Base-by-base conservation (phyloP, 139 green algal genomes). In the Diplosphaera chodatii region DNA sequence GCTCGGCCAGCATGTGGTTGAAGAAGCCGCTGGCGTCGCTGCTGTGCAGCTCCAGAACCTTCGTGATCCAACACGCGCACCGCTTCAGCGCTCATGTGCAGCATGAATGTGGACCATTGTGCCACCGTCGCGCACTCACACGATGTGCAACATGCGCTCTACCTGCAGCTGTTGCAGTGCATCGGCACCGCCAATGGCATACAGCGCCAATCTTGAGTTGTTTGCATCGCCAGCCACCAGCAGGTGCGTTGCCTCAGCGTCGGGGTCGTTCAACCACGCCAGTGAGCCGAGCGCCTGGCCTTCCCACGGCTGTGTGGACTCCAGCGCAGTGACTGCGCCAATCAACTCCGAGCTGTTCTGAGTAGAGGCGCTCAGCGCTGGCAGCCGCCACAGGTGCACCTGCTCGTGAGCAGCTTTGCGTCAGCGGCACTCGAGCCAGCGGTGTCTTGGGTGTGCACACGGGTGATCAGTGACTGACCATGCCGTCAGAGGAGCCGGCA, bases 1-100 rank as follows among this genome's bases (percentile, higher is more conserved):
- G 74, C 59, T 84, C 68, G 18, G 82, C 40, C 29, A 78, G 73
- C 32, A 86, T 63, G 66, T 91, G 85, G 63, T 87, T 86, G 80
- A 89, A 93, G 21, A 78, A 72, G 32, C 22, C 62, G 25, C 15
- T 62, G 1, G 29, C 69, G 1, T 63, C 31, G 48, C 67, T 74
- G 78, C 64, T 63, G 22, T 73, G 29, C 13, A 78, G 30, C 1
- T 21, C 37, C 67, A 85, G 70, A 30, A 48, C 28, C 70, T 80
- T n/a, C n/a, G n/a, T n/a, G n/a, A n/a, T n/a, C n/a, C n/a, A n/a
- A n/a, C n/a, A n/a, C n/a, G n/a, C n/a, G n/a, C n/a, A n/a, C n/a
- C n/a, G n/a, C n/a, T n/a, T n/a, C n/a, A n/a, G n/a, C n/a, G n/a
- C n/a, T n/a, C n/a, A n/a, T n/a, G n/a, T n/a, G n/a, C n/a, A n/a